Percentiles rank a stretch among this genome's conserved stretches.
These are phyloP conservation scores for Aspergillaceae sp. DNA, from an alignment of 2,329 filamentous ascomycete genomes.

Conservation along the genomic window DNA sequence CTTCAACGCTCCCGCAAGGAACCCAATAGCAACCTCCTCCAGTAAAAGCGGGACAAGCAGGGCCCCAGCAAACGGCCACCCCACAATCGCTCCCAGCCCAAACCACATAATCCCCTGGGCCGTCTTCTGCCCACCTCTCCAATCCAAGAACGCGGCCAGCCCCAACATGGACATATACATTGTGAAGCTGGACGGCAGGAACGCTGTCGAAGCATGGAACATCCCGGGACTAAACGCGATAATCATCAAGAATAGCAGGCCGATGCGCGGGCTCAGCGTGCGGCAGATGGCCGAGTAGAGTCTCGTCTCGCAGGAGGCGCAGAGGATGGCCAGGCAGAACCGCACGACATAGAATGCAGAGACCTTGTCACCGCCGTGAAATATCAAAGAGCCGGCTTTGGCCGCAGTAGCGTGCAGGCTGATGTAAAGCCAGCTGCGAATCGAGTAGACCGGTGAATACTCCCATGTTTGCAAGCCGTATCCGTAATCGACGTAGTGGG, in stretches of 20 bases:
- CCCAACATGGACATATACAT: slow-evolving; percentile 92
- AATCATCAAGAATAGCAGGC: slow-evolving; percentile 71
- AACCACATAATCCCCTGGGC: slow-evolving; percentile 85
- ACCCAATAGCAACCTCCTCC: slow-evolving; percentile 59
- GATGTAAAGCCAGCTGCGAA: slow-evolving; percentile 90
- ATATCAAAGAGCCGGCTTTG: slow-evolving; percentile 53
- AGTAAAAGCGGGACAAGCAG: slow-evolving; percentile 70
- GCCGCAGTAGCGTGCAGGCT: slow-evolving; percentile 66
- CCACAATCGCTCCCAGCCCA: slow-evolving; percentile 71
- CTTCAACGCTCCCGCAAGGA: slow-evolving; percentile 48
- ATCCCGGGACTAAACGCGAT: slow-evolving; percentile 77
- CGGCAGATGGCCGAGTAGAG: slow-evolving; percentile 70
- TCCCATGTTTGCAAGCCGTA: slow-evolving; percentile 98
- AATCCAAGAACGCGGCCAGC: slow-evolving; percentile 82
- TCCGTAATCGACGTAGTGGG: slow-evolving; percentile 86
- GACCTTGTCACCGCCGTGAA: slow-evolving; percentile 34
- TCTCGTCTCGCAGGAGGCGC: slow-evolving; percentile 72
- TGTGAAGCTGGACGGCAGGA: slow-evolving; percentile 86
- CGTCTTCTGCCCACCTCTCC: slow-evolving; percentile 69
- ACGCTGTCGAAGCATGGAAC: slow-evolving; percentile 82
- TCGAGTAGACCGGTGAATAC: slow-evolving; percentile 89
- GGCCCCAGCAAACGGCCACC: slow-evolving; percentile 89
- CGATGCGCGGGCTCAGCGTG: slow-evolving; percentile 72
- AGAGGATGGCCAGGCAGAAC: slow-evolving; percentile 62
- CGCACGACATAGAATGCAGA: slow-evolving; percentile 82